A percentile compares a stretch with the other conserved stretches of the same genome.
These are phyloP conservation scores for Breynia disticha DNA, from an alignment of 441 rosid genomes.

Conservation along the genomic window DNA sequence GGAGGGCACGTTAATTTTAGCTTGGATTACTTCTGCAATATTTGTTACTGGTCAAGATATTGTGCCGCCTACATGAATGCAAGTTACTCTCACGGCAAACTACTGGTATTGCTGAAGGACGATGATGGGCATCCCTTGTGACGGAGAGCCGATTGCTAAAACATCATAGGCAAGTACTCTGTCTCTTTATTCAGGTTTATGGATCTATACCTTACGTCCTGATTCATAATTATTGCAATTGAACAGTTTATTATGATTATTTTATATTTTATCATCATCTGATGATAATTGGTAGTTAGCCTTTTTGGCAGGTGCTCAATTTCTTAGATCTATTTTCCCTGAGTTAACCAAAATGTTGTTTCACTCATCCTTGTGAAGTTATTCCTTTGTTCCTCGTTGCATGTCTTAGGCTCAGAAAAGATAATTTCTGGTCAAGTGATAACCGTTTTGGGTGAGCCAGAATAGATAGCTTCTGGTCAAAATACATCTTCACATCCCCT, in stretches of 20 bases:
- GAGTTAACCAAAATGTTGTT: too few relatives aligned
- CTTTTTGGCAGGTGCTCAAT: too few relatives aligned
- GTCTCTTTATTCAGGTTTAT: constrained; percentile 26
- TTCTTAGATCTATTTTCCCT: too few relatives aligned
- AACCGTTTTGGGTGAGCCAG: too few relatives aligned
- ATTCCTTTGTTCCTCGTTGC: too few relatives aligned
- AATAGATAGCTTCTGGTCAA: too few relatives aligned
- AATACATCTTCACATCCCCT: too few relatives aligned
- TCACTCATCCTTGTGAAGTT: too few relatives aligned
- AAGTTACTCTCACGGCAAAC: constrained; percentile 23
- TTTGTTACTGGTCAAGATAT: constrained; percentile 13
- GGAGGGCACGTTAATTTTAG: too few relatives aligned
- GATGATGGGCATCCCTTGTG: constrained; percentile 24
- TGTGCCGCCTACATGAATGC: constrained; percentile 11
- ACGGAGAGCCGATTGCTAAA: constrained; percentile 23
- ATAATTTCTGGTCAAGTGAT: too few relatives aligned
- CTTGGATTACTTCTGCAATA: background rate
- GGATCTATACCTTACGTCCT: constrained; percentile 19
- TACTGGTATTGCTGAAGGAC: constrained; percentile 22
- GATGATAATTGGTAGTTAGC: background rate
- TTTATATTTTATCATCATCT: background rate
- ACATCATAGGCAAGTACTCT: constrained; percentile 52
- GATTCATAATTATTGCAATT: background rate
- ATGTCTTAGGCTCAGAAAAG: too few relatives aligned
- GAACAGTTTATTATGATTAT: background rate